A percentile compares a stretch with the other conserved stretches of the same genome.
Evolutionary conservation across 192 early-diverging fungal genomes (phyloP).

Genomic region (Radiomyces spectabilis): DNA sequence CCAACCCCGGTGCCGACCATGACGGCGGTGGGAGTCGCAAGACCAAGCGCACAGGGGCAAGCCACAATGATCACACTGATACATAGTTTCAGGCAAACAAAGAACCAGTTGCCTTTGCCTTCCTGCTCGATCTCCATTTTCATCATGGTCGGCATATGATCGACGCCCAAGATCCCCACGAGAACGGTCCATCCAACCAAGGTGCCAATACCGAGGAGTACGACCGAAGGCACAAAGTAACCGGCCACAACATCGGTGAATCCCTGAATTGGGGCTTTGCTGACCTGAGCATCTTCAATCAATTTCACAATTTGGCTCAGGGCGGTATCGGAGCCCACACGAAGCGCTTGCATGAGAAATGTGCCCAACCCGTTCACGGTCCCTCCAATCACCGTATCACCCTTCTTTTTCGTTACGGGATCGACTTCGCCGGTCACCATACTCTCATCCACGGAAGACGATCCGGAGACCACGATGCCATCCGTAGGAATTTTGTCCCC

Average conservation of each 20-base stretch:
- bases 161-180: conserved; percentile 21
- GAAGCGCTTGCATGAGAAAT: conserved; percentile 74
- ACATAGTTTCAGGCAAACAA: conserved; percentile 79
- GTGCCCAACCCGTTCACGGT: conserved; percentile 89
- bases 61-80: conserved; percentile 96
- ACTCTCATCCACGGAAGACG: conserved; percentile 87
- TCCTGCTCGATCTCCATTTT: conserved; percentile 36
- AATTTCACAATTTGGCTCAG: conserved; percentile 88
- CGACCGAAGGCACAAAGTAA: conserved; percentile 86
- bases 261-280: conserved; percentile 93
- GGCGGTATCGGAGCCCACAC: conserved; percentile 87
- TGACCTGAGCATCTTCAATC: conserved; percentile 89
- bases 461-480: conserved; percentile 67
- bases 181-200: conserved; percentile 68
- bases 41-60: conserved; percentile 93
- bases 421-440: conserved; percentile 91
- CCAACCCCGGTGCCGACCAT: conserved; percentile 99
- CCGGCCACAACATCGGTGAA: conserved; percentile 84
- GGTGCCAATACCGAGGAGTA: conserved; percentile 63
- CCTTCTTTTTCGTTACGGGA: conserved; percentile 62
- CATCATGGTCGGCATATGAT: conserved; percentile 14
- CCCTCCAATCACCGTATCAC: conserved; percentile 78
- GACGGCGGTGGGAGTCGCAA: conserved; percentile 94
- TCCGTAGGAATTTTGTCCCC: conserved; percentile 93
- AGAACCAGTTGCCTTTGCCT: conserved; percentile 57